phyloP scores from a whole-genome alignment of 495 filamentous ascomycete species.

The Penicillium malachiteum region DNA sequence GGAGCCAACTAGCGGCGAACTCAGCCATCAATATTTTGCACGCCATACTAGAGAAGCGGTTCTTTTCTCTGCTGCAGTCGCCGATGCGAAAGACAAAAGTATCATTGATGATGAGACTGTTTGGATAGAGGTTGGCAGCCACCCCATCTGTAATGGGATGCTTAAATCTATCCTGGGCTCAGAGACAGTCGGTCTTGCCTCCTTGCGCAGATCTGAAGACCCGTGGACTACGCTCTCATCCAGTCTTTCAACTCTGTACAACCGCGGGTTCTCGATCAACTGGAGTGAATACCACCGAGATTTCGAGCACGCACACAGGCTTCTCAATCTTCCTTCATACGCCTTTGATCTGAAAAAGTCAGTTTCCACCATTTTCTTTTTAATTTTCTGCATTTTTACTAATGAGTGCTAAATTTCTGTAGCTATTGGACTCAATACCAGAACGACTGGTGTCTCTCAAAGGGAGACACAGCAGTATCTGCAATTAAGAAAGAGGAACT shows the following conservation, averaged over 20 bases:
- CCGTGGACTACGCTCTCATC: background rate
- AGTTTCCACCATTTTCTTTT: too few relatives aligned
- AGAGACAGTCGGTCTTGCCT: background rate
- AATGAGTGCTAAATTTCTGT: too few relatives aligned
- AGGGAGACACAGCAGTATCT: slow-evolving; percentile 13
- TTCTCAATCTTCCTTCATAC: slow-evolving; percentile 65
- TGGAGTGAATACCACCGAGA: slow-evolving; percentile 69
- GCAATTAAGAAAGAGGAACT: background rate
- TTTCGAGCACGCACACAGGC: slow-evolving; percentile 46
- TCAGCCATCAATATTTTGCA: slow-evolving; percentile 29
- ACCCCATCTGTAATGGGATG: slow-evolving; percentile 33
- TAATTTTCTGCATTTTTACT: too few relatives aligned
- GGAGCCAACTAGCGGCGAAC: background rate
- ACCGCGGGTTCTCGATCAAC: slow-evolving; percentile 30
- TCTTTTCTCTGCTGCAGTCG: slow-evolving; percentile 28
- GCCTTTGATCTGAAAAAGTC: slow-evolving; percentile 33
- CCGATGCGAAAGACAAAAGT: slow-evolving; percentile 13
- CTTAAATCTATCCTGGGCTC: slow-evolving; percentile 12
- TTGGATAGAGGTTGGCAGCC: slow-evolving; percentile 44
- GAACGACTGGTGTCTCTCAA: slow-evolving; percentile 33
- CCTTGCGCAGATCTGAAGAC: slow-evolving; percentile 37
- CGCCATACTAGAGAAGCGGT: slow-evolving; percentile 30
- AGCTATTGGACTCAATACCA: slow-evolving; percentile 47
- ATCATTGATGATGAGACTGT: slow-evolving; percentile 23
- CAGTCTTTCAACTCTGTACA: background rate